Conservation (phyloP, 257 asterid species). For the Euphrasia confusa region DNA sequence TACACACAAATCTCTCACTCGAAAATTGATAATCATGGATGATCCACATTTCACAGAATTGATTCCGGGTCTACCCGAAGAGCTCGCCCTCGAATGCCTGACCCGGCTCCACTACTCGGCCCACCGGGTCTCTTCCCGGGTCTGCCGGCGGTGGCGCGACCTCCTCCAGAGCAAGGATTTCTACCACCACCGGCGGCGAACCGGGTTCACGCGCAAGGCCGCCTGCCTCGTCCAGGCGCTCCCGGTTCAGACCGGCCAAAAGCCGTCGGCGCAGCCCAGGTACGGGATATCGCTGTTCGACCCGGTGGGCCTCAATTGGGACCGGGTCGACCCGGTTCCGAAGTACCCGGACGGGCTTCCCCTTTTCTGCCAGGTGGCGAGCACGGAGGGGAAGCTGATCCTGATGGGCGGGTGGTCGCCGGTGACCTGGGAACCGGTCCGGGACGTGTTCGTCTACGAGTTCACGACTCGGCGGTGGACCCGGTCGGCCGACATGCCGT, state of each 20-base stretch:
- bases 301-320: slow-evolving; percentile 50
- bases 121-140: slow-evolving; percentile 48
- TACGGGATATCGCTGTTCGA: slow-evolving; percentile 64
- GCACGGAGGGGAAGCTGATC: slow-evolving; percentile 61
- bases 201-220: slow-evolving; percentile 48
- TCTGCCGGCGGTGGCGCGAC: slow-evolving; percentile 60
- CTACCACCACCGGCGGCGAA: slow-evolving; percentile 52
- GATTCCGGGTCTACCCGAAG: slow-evolving; percentile 79
- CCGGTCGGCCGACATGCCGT: slow-evolving; percentile 63
- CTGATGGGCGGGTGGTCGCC: slow-evolving; percentile 89
- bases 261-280: slow-evolving; percentile 53
- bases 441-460: slow-evolving; percentile 66
- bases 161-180: slow-evolving; percentile 62
- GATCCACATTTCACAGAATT: slow-evolving; percentile 38
- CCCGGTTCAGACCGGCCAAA: slow-evolving; percentile 38
- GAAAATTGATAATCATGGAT: slow-evolving; percentile 21
- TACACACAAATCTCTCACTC: neutral
- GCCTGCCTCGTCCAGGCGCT: slow-evolving; percentile 73
- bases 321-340: slow-evolving; percentile 59
- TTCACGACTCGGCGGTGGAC: slow-evolving; percentile 64
- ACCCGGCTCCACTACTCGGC: slow-evolving; percentile 76
- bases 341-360: slow-evolving; percentile 70
- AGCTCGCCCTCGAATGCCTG: slow-evolving; percentile 71
- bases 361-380: slow-evolving; percentile 64
- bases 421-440: slow-evolving; percentile 66